phyloP scores from a whole-genome alignment of 2,329 filamentous ascomycete genomes.

The Fusarium floridanum region DNA sequence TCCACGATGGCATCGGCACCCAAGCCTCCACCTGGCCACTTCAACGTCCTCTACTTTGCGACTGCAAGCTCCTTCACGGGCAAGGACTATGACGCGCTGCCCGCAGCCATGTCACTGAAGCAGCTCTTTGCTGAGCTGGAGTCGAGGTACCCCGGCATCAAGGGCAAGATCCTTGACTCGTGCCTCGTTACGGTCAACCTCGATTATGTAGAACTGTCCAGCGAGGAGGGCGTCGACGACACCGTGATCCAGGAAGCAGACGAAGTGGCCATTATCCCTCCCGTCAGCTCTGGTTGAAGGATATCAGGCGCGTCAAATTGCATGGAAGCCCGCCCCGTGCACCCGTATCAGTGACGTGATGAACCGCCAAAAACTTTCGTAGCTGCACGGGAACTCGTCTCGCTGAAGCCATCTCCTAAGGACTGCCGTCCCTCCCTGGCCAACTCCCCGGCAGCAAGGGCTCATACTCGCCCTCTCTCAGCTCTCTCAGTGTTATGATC shows the following conservation, averaged over 20 bases:
- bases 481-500: constrained; percentile 22
- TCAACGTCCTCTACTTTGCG: constrained; percentile 87
- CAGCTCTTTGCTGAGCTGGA: constrained; percentile 78
- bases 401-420: constrained; percentile 11
- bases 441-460: constrained; percentile 44
- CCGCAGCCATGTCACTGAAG: constrained; percentile 73
- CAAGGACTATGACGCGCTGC: constrained; percentile 74
- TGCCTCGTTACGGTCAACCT: constrained; percentile 85
- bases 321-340: constrained; percentile 20
- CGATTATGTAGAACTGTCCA: constrained; percentile 80
- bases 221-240: constrained; percentile 55
- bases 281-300: constrained; percentile 83
- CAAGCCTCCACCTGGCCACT: constrained; percentile 72
- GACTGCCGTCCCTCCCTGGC: not conserved
- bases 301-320: constrained; percentile 25
- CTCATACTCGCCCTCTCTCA: constrained; percentile 47
- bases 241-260: constrained; percentile 77
- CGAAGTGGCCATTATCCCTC: constrained; percentile 89
- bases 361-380: constrained; percentile 12
- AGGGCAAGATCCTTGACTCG: constrained; percentile 74
- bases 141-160: constrained; percentile 76
- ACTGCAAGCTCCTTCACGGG: constrained; percentile 77
- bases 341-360: constrained; percentile 1
- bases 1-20: constrained; percentile 53
- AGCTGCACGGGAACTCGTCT: not conserved